phyloP scores from a whole-genome alignment of 2,329 filamentous ascomycete genomes.

The Aspergillus chevalieri region DNA sequence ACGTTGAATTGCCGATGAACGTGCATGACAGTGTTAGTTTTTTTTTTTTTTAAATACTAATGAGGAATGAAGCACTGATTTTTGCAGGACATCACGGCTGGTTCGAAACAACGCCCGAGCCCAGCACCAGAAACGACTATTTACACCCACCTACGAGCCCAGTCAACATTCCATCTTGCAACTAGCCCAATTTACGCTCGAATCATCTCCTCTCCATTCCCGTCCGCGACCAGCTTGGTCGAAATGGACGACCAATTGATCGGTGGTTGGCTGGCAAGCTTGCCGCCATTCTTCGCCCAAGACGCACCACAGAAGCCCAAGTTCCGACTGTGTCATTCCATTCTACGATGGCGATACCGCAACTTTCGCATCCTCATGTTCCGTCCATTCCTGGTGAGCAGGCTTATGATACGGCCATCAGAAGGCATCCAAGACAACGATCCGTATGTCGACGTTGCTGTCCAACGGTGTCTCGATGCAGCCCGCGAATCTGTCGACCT shows the following conservation, averaged over 20 bases:
- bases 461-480: conserved; percentile 22
- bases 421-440: conserved; percentile 2
- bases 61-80: neutral
- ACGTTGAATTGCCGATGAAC: conserved; percentile 31
- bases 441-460: conserved; percentile 9
- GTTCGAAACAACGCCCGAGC: conserved; percentile 14
- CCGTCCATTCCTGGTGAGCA: conserved; percentile 22
- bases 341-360: conserved; percentile 25
- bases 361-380: conserved; percentile 31
- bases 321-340: conserved; percentile 19
- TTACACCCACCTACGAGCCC: conserved; percentile 25
- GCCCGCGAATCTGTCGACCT: conserved; percentile 24
- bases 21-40: conserved; percentile 21
- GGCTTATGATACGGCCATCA: conserved; percentile 9
- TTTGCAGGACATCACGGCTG: conserved; percentile 11
- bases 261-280: conserved; percentile 18
- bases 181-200: conserved; percentile 28
- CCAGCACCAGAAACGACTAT: conserved; percentile 20
- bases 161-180: conserved; percentile 24
- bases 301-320: conserved; percentile 13
- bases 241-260: conserved; percentile 21
- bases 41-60: neutral
- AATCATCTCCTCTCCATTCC: conserved; percentile 25
- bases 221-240: conserved; percentile 22
- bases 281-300: conserved; percentile 25